Evolutionary conservation across 192 early-diverging fungal species (phyloP), one percentile per base, ranked within the genome.

Genomic region (Podila epigama): DNA sequence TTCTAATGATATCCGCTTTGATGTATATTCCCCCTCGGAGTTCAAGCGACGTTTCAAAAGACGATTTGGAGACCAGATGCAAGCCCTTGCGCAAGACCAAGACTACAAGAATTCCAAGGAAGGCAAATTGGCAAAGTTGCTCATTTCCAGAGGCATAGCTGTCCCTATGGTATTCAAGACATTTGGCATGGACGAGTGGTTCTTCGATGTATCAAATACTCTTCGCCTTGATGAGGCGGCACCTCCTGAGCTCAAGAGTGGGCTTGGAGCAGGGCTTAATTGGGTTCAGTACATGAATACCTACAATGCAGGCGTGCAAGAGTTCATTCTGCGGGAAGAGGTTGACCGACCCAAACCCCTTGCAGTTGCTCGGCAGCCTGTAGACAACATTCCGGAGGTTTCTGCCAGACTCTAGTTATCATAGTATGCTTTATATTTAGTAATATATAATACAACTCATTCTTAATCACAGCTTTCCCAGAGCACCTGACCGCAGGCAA

Each of bases 21-120:
- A 68, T n/a, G 62, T 75, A 59, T 75, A 35, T 20, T 29, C 39
- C n/a, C 13, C 34, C 7, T 27, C 58, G 3, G 54, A 68, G 16
- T 75, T 75, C 60, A 75, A 75, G 58, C 39, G 27, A 5, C 64
- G 72, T 8, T 75, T 75, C 27, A 65, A 75, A 28, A 4, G 10
- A 13, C 72, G 65, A 0, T 75, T 75, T 39, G 72, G 72, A 28
- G 72, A 75, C 15, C 72, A 75, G 60, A 67, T 75, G 44, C 65
- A 55, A 16, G 58, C 72, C 2, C 27, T 75, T 27, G 59, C 60
- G 31, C 64, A 75, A 51, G n/a, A n/a, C n/a, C 20, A 75, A n/a
- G n/a, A n/a, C n/a, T n/a, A n/a, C 29, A 54, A 54, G 52, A 28
- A 54, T 28, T n/a, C 15, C 10, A 66, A 75, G 42, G 70, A 66